Evolutionary conservation across 2,329 filamentous ascomycete species (phyloP).

Genomic region (Diaporthe ilicicola): DNA sequence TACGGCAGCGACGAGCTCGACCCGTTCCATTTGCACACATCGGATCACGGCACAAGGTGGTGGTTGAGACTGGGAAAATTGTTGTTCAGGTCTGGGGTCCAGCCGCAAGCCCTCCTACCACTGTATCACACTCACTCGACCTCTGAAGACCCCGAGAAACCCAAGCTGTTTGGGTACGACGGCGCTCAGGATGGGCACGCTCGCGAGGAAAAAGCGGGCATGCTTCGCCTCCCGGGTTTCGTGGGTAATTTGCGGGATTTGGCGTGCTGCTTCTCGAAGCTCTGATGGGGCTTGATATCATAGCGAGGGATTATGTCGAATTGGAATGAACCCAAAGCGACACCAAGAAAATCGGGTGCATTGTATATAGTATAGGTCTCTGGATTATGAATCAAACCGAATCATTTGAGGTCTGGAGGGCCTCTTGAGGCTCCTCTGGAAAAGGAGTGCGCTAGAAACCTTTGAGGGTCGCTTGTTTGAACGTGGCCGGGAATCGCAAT

Average conservation of each 20-base stretch:
- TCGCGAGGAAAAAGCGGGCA: neutral
- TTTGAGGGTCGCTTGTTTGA: neutral
- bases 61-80: slow-evolving; percentile 13
- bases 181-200: neutral
- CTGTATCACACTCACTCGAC: neutral
- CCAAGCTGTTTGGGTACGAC: neutral
- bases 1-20: neutral
- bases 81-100: neutral
- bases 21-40: neutral
- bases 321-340: neutral
- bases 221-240: neutral
- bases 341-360: neutral
- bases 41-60: neutral
- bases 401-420: neutral
- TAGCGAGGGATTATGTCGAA: slow-evolving; percentile 11
- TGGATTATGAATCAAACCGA: neutral
- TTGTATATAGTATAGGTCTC: neutral
- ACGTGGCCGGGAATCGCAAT: neutral
- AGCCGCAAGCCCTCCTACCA: neutral
- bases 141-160: neutral
- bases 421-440: neutral
- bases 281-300: neutral
- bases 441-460: neutral
- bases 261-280: slow-evolving; percentile 8
- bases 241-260: neutral